phyloP scores from a whole-genome alignment of 164 flowering plant genomes.

The Piper betle region DNA sequence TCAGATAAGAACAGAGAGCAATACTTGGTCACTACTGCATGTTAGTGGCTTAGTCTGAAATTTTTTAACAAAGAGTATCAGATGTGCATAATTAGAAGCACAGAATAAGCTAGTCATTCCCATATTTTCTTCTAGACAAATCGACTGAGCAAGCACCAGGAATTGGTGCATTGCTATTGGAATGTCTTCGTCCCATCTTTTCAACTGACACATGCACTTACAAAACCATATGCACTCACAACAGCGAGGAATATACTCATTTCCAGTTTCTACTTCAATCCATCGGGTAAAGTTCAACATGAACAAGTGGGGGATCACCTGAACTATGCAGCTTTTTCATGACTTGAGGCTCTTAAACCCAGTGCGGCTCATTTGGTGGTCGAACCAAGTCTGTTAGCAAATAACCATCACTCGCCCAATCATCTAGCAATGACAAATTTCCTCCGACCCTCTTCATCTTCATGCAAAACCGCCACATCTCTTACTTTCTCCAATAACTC shows the following conservation, averaged over 20 bases:
- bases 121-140: neutral
- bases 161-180: neutral
- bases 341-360: too few species aligned
- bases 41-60: too few species aligned
- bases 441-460: constrained; percentile 49
- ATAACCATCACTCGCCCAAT: neutral
- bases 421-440: constrained; percentile 44
- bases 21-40: too few species aligned
- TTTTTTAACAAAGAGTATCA: too few species aligned
- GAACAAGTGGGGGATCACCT: neutral
- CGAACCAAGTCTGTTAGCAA: neutral
- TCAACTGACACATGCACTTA: neutral
- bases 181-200: neutral
- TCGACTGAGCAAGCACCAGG: neutral
- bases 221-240: neutral
- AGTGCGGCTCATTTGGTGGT: neutral
- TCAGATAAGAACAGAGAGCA: too few species aligned
- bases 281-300: too few species aligned
- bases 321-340: neutral
- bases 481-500: constrained; percentile 59
- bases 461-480: constrained; percentile 50
- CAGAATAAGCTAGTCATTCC: neutral
- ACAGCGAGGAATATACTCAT: neutral
- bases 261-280: too few species aligned
- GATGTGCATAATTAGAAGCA: neutral